Conservation (phyloP, 176 grass and related monocot genomes). For the Hordeum vulgare region MorexV3_pseudomolecules_assembly NC_058519.1:660615705-660616204, state of each 20-base stretch:
- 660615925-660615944: conserved; percentile 45
- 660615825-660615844: conserved; percentile 44
- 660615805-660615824: conserved; percentile 56
- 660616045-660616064: conserved; percentile 84
- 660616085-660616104: conserved; percentile 78
- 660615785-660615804: conserved; percentile 54
- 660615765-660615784: conserved; percentile 48
- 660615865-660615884: conserved; percentile 47
- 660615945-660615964: conserved; percentile 81
- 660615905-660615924: conserved; percentile 22
- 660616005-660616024: conserved; percentile 81
- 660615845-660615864: conserved; percentile 38
- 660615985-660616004: conserved; percentile 95
- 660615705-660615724: conserved; percentile 61
- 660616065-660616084: conserved; percentile 90
- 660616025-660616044: conserved; percentile 78
- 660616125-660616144: conserved; percentile 89
- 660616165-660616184: conserved; percentile 87
- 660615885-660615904: conserved; percentile 70
- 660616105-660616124: conserved; percentile 75
- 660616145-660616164: conserved; percentile 83
- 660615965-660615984: conserved; percentile 60
- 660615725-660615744: conserved; percentile 45
- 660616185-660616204: conserved; percentile 82
- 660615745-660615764: conserved; percentile 60